Evolutionary conservation across 169 alveolate species (phyloP).

Genomic region (Eimeria maxima): DNA sequence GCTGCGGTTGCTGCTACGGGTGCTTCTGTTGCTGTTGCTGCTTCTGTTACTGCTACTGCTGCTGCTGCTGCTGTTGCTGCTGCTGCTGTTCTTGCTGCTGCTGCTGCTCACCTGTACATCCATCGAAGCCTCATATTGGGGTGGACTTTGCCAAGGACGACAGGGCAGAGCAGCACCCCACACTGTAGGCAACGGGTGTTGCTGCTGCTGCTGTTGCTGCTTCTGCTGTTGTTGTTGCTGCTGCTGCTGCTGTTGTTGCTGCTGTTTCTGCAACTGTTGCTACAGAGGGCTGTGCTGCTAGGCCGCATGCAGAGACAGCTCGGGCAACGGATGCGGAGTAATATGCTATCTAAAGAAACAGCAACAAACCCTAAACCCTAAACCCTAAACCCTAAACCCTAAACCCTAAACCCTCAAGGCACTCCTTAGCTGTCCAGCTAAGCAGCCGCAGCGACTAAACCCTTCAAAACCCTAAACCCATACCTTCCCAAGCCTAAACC

Average conservation of each 20-base stretch:
- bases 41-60: not conserved
- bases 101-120: slow-evolving; percentile 57
- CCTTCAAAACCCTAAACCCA: not conserved
- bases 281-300: not conserved
- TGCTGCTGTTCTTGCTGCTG: slow-evolving; percentile 8
- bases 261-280: not conserved
- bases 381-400: not conserved
- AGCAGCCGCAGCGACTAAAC: not conserved
- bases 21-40: not conserved
- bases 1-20: not conserved
- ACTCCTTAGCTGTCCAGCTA: not conserved
- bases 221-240: slow-evolving; percentile 5
- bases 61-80: not conserved
- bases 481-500: not conserved
- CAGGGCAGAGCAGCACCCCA: not conserved
- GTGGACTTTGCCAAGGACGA: not conserved
- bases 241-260: not conserved
- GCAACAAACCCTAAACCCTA: not conserved
- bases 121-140: slow-evolving; percentile 28
- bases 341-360: not conserved
- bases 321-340: slow-evolving; percentile 8
- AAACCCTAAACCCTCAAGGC: not conserved
- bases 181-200: slow-evolving; percentile 23
- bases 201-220: slow-evolving; percentile 22
- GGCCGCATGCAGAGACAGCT: slow-evolving; percentile 13